A percentile compares a stretch with the other conserved stretches of the same genome.
These are phyloP conservation scores for Talaromyces proteolyticus DNA, from an alignment of 495 filamentous ascomycete species.

Conservation along the genomic window DNA sequence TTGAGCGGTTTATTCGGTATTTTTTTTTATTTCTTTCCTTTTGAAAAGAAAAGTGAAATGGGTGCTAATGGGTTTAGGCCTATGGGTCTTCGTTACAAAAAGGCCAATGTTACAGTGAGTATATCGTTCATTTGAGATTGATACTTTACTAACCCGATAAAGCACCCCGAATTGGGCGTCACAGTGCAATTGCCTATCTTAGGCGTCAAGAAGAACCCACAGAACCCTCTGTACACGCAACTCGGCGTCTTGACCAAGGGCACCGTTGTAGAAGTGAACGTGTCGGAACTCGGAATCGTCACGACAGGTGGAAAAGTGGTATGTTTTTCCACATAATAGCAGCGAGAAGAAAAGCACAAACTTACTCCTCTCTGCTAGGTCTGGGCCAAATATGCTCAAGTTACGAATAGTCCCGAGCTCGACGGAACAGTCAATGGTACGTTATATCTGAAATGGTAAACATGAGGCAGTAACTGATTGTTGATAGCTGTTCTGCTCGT, in stretches of 20 bases:
- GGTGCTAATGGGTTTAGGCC: constrained; percentile 75
- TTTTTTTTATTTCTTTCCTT: constrained; percentile 45
- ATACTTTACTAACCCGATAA: not conserved
- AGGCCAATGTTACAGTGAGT: constrained; percentile 76
- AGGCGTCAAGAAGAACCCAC: constrained; percentile 96
- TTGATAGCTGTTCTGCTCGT: constrained; percentile 4
- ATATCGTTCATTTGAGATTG: not conserved
- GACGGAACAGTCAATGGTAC: constrained; percentile 71
- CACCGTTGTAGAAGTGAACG: constrained; percentile 94
- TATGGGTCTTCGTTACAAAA: constrained; percentile 88
- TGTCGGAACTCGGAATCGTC: constrained; percentile 81
- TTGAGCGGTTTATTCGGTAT: constrained; percentile 71
- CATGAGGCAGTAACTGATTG: not conserved
- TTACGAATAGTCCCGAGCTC: constrained; percentile 66
- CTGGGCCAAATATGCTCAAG: constrained; percentile 82
- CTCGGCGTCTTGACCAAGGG: constrained; percentile 91
- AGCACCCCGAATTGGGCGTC: constrained; percentile 73
- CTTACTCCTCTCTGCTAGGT: too few species aligned
- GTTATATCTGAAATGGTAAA: too few species aligned
- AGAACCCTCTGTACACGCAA: constrained; percentile 91
- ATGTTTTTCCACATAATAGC: too few species aligned
- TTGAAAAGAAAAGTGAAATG: constrained; percentile 31
- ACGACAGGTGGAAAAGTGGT: constrained; percentile 91
- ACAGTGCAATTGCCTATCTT: constrained; percentile 93
- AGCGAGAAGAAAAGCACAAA: too few species aligned